phyloP scores from a whole-genome alignment of 208 protist species.

The Crithidia acanthocephali region DNA sequence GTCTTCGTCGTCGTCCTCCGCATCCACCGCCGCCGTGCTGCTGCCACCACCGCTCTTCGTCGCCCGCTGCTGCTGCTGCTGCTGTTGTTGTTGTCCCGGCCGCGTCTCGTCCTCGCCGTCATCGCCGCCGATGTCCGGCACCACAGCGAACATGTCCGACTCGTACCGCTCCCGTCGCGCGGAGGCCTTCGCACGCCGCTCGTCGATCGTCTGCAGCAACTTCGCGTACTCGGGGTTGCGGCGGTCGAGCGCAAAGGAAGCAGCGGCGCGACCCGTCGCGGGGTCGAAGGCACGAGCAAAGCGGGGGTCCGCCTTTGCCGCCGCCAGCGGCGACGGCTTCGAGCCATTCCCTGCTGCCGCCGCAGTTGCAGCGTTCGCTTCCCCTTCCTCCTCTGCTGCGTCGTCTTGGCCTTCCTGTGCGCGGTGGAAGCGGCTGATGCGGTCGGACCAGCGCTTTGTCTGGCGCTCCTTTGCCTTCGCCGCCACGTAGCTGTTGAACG shows the following conservation, averaged over 20 bases:
- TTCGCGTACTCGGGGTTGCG: conserved; percentile 86
- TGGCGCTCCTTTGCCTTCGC: conserved; percentile 64
- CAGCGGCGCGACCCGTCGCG: conserved; percentile 35
- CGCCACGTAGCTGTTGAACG: conserved; percentile 85
- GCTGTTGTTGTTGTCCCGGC: background rate
- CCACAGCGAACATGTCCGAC: conserved; percentile 75
- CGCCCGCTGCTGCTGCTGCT: background rate
- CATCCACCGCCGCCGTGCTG: background rate
- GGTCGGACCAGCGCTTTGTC: conserved; percentile 71
- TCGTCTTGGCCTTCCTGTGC: conserved; percentile 23
- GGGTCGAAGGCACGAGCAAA: conserved; percentile 74
- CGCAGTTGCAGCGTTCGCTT: background rate
- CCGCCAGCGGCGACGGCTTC: conserved; percentile 37
- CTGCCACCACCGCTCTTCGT: background rate
- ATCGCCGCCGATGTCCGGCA: conserved; percentile 51
- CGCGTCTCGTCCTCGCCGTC: conserved; percentile 18
- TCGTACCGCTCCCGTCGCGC: conserved; percentile 76
- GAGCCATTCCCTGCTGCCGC: background rate
- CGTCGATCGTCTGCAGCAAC: conserved; percentile 77
- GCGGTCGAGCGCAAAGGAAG: conserved; percentile 74
- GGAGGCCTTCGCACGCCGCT: conserved; percentile 71
- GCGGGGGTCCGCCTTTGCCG: conserved; percentile 67
- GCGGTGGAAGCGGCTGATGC: conserved; percentile 88
- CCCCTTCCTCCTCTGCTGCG: background rate
- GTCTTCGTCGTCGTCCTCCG: conserved; percentile 45